Base-by-base conservation (phyloP, 306 rosid species). In the Ormosia emarginata region DNA sequence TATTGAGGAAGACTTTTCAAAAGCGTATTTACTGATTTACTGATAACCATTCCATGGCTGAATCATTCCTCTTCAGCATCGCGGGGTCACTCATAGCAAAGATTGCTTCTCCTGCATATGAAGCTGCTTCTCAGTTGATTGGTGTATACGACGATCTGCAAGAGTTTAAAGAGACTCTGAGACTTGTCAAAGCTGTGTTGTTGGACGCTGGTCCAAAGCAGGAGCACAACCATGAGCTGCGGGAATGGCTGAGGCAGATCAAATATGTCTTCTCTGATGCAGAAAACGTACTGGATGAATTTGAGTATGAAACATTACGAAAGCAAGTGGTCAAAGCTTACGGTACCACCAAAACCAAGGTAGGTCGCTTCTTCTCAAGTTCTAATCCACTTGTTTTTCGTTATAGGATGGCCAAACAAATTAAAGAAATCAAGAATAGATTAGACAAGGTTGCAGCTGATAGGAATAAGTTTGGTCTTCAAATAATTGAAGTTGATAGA, bases 331-430 rank as follows among this genome's bases (percentile, higher is more conserved):
- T 57, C 34, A 57, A 57, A 57, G 34, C 33, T 29, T 24, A 57
- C 8, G 63, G 63, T 17, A 92, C 90, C 43, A 32, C 37, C 0
- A 3, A 14, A 3, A 4, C 29, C 7, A 78, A 67, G 81, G 70
- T 69, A 78, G 6, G 13, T 2, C 40, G 13, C 7, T 50, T 50
- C 67, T 70, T 64, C 8, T 78, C 71, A 5, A 3, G 24, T 4
- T 12, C 71, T 17, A 63, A 67, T 4, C 11, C 50, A 12, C n/a
- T 44, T 4, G 71, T 34, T 11, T 69, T 63, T 44, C 43, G n/a
- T 7, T 4, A 5, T 14, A 46, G 24, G 24, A 34, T 12, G 4
- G 71, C 47, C 15, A 59, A 17, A 11, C 15, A 62, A 32, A 71
- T 85, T 12, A 56, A 46, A 3, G 5, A 3, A 1, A 17, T 77